phyloP scores from a whole-genome alignment of 1,139 yeast species.

The Suhomyces anneliseae region DNA sequence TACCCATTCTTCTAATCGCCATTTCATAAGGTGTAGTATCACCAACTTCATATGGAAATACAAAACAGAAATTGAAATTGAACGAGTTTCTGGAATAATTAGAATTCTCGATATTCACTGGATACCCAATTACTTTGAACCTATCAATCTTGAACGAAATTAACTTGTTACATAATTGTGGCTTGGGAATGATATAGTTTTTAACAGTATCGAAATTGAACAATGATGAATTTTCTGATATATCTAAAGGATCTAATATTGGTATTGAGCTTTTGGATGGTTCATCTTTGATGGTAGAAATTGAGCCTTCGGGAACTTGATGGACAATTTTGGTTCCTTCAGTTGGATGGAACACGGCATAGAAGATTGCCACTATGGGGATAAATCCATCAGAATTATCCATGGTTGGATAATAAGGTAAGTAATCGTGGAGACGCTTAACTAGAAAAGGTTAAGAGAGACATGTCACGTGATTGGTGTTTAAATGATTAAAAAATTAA shows the following conservation, averaged over 20 bases:
- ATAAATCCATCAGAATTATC: conserved; percentile 61
- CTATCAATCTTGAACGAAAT: conserved; percentile 71
- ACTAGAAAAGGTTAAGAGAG: background rate
- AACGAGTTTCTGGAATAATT: conserved; percentile 88
- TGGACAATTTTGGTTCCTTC: conserved; percentile 94
- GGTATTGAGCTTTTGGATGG: background rate
- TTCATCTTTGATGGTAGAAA: conserved; percentile 30
- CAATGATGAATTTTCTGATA: conserved; percentile 30
- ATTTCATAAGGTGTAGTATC: conserved; percentile 87
- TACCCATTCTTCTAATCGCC: conserved; percentile 79
- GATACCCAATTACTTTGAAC: conserved; percentile 82
- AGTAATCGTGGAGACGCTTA: too few relatives aligned
- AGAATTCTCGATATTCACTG: conserved; percentile 74
- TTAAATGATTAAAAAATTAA: background rate
- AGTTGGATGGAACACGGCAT: conserved; percentile 90
- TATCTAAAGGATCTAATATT: background rate
- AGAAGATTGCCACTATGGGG: conserved; percentile 84
- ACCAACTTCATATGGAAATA: conserved; percentile 70
- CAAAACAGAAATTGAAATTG: conserved; percentile 89
- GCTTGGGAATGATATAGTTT: conserved; percentile 91
- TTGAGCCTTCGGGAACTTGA: conserved; percentile 76
- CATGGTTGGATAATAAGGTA: conserved; percentile 20
- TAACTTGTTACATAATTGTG: conserved; percentile 80
- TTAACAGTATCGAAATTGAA: conserved; percentile 84
- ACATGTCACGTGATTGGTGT: conserved; percentile 4